Conservation (phyloP, 2,329 filamentous ascomycete genomes). For the Fusarium transvaalense region DNA sequence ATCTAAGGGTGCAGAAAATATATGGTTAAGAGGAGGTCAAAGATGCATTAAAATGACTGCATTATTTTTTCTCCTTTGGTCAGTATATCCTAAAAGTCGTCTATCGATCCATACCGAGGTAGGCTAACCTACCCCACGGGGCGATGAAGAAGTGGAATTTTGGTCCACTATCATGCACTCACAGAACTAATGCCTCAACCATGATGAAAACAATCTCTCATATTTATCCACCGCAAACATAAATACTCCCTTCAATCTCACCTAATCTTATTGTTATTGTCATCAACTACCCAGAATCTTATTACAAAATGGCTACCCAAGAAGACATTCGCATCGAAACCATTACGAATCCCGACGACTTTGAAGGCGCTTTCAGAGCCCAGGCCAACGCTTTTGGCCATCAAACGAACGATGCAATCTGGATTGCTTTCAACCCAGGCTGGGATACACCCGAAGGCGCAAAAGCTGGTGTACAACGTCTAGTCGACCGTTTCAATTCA, state of each 20-base stretch:
- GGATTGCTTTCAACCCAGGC: slow-evolving; percentile 64
- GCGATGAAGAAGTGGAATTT: slow-evolving; percentile 26
- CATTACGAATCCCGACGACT: slow-evolving; percentile 48
- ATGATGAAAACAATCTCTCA: not conserved
- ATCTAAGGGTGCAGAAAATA: not conserved
- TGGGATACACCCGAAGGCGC: slow-evolving; percentile 66
- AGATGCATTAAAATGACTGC: not conserved
- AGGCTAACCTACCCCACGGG: slow-evolving; percentile 10
- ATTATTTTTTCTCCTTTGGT: not conserved
- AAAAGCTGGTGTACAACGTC: slow-evolving; percentile 51
- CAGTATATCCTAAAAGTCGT: not conserved
- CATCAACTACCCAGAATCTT: fast-evolving
- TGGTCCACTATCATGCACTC: slow-evolving; percentile 27
- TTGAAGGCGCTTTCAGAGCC: slow-evolving; percentile 46
- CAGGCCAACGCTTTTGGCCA: slow-evolving; percentile 59
- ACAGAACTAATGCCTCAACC: slow-evolving; percentile 29
- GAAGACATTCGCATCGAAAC: slow-evolving; percentile 45
- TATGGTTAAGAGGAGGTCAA: not conserved
- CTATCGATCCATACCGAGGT: not conserved
- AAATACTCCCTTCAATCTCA: not conserved
- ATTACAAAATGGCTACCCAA: not conserved
- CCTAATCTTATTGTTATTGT: not conserved
- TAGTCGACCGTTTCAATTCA: slow-evolving; percentile 57
- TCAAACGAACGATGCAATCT: slow-evolving; percentile 65
- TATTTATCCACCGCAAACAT: not conserved